Percentiles rank a stretch among this genome's conserved stretches.
phyloP scores from a whole-genome alignment of 1,139 yeast genomes.

The Kodamaea plutei region DNA sequence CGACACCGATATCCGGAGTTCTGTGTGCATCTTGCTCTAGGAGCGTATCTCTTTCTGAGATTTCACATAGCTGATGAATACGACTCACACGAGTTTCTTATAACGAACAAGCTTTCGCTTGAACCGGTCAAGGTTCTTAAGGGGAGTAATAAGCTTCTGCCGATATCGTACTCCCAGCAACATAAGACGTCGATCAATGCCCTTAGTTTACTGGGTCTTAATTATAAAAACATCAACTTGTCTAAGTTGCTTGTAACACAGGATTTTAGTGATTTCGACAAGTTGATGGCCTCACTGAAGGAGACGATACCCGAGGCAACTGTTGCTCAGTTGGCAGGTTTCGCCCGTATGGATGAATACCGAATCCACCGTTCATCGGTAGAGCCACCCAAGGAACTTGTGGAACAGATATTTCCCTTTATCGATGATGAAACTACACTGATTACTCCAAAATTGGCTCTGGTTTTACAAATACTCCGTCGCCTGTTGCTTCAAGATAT shows the following conservation, averaged over 20 bases:
- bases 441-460: constrained; percentile 12
- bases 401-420: constrained; percentile 30
- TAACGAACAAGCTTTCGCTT: constrained; percentile 13
- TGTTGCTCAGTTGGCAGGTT: constrained; percentile 25
- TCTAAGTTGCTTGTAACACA: constrained; percentile 20
- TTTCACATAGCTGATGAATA: constrained; percentile 30
- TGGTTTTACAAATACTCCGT: constrained; percentile 21
- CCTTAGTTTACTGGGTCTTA: constrained; percentile 19
- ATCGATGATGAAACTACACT: constrained; percentile 13
- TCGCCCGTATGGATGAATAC: constrained; percentile 18
- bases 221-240: constrained; percentile 20
- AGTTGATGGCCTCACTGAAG: constrained; percentile 9
- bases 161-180: constrained; percentile 27
- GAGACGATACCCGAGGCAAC: constrained; percentile 15
- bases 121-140: constrained; percentile 22
- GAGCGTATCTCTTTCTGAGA: constrained; percentile 28
- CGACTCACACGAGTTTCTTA: constrained; percentile 21
- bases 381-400: constrained; percentile 27
- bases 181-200: constrained; percentile 24
- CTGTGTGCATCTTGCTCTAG: constrained; percentile 29
- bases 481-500: constrained; percentile 31
- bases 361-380: constrained; percentile 17
- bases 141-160: constrained; percentile 23
- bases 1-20: constrained; percentile 26
- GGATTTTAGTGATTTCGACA: constrained; percentile 9